A percentile compares a stretch with the other conserved stretches of the same genome.
Conservation (phyloP, 768 basidiomycete genomes). For the Pholiota conissans region DNA sequence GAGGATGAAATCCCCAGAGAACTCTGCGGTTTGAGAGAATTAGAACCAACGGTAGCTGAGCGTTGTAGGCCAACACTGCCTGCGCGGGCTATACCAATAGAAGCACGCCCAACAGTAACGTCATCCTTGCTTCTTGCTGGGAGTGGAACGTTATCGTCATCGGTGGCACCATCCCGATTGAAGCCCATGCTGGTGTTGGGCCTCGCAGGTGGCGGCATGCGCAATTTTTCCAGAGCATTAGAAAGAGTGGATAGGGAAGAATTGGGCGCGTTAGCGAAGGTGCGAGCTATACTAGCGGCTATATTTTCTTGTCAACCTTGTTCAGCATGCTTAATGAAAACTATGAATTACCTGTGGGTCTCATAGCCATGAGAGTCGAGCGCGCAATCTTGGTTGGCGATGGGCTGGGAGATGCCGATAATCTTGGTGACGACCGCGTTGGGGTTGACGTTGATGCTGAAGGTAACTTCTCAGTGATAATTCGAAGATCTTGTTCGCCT, state of each 20-base stretch:
- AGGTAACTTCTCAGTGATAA: constrained; percentile 10
- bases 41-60: constrained; percentile 21
- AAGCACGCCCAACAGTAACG: constrained; percentile 16
- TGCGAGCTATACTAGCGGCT: constrained; percentile 21
- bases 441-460: constrained; percentile 4
- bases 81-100: constrained; percentile 15
- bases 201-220: constrained; percentile 60
- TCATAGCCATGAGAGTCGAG: constrained; percentile 27
- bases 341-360: constrained; percentile 25
- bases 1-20: constrained; percentile 11
- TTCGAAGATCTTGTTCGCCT: constrained; percentile 9
- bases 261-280: constrained; percentile 26
- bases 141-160: constrained; percentile 17
- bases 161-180: constrained; percentile 35
- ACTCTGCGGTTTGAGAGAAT: constrained; percentile 15
- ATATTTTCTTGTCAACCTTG: not conserved
- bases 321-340: not conserved
- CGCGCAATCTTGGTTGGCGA: constrained; percentile 35
- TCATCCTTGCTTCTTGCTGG: constrained; percentile 22
- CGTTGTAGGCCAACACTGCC: constrained; percentile 16
- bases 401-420: constrained; percentile 21
- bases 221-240: constrained; percentile 69
- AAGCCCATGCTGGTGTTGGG: constrained; percentile 77
- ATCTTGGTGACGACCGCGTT: constrained; percentile 1
- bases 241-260: constrained; percentile 66